A percentile compares a stretch with the other conserved stretches of the same genome.
Conservation (phyloP, 345 rosid genomes). For the Litchi chinensis region DNA sequence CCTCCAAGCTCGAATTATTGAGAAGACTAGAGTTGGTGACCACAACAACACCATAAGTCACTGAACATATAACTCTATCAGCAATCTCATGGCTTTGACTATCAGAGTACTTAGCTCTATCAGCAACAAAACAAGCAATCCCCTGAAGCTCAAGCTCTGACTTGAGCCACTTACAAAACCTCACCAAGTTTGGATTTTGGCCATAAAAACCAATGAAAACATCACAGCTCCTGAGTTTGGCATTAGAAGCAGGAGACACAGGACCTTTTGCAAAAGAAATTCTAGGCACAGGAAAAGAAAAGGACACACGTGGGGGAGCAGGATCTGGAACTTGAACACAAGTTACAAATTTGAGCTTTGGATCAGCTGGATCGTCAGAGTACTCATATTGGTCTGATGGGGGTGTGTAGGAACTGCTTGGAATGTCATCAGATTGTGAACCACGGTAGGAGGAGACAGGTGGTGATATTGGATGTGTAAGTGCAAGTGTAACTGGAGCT, state of each 20-base stretch:
- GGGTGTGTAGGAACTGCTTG: conserved; percentile 91
- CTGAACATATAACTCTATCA: conserved; percentile 83
- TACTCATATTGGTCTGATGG: conserved; percentile 84
- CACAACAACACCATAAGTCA: conserved; percentile 76
- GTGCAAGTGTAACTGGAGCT: background rate
- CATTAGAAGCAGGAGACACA: conserved; percentile 65
- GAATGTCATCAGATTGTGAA: conserved; percentile 74
- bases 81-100: conserved; percentile 86
- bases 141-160: conserved; percentile 96
- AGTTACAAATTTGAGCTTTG: conserved; percentile 59
- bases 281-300: conserved; percentile 89
- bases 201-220: conserved; percentile 88
- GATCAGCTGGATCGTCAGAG: conserved; percentile 65
- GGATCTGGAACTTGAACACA: conserved; percentile 62
- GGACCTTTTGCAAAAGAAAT: conserved; percentile 76
- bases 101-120: conserved; percentile 76
- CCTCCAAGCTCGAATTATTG: conserved; percentile 74
- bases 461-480: conserved; percentile 34
- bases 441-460: conserved; percentile 47
- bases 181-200: conserved; percentile 72
- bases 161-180: conserved; percentile 92
- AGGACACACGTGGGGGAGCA: conserved; percentile 68
- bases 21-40: conserved; percentile 63
- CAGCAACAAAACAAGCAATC: conserved; percentile 89
- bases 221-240: conserved; percentile 91